Percentiles rank a stretch among this genome's conserved stretches.
phyloP scores from a whole-genome alignment of 768 basidiomycete genomes.

The Russula abietina region DNA sequence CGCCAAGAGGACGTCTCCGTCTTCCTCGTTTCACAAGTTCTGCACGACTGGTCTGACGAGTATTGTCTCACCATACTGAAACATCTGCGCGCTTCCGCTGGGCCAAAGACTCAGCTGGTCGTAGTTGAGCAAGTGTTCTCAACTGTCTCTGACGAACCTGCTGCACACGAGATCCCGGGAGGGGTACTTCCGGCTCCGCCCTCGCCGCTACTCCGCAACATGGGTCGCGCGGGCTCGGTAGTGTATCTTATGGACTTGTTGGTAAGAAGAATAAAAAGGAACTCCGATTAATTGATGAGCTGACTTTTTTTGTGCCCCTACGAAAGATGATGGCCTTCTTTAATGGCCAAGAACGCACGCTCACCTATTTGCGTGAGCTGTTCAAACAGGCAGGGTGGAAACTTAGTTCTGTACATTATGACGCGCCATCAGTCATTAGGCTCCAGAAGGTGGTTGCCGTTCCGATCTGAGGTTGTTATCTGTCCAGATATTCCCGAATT shows the following conservation, averaged over 20 bases:
- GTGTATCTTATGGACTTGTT: constrained; percentile 24
- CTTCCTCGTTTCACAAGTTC: no score
- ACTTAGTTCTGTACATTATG: neutral
- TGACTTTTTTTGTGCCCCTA: neutral
- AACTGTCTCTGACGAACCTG: constrained; percentile 26
- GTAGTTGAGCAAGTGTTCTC: no score
- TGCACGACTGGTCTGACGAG: no score
- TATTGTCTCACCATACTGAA: no score
- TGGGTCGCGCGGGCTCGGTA: constrained; percentile 20
- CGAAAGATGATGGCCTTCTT: constrained; percentile 8
- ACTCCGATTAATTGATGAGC: neutral
- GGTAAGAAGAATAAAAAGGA: constrained; percentile 12
- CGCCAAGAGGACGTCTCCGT: constrained; percentile 29
- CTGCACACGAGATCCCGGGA: constrained; percentile 18
- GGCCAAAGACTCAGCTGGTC: constrained; percentile 30
- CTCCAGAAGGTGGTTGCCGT: neutral
- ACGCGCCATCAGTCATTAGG: neutral
- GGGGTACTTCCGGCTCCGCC: constrained; percentile 21
- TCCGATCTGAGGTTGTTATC: neutral
- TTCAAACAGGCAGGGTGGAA: constrained; percentile 4
- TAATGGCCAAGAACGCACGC: constrained; percentile 1
- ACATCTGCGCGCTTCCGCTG: no score
- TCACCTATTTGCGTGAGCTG: constrained; percentile 5
- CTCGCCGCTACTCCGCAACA: constrained; percentile 27
- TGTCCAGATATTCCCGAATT: neutral